Base-by-base conservation (phyloP, 345 rosid species). In the Eucalyptus tenuipes region DNA sequence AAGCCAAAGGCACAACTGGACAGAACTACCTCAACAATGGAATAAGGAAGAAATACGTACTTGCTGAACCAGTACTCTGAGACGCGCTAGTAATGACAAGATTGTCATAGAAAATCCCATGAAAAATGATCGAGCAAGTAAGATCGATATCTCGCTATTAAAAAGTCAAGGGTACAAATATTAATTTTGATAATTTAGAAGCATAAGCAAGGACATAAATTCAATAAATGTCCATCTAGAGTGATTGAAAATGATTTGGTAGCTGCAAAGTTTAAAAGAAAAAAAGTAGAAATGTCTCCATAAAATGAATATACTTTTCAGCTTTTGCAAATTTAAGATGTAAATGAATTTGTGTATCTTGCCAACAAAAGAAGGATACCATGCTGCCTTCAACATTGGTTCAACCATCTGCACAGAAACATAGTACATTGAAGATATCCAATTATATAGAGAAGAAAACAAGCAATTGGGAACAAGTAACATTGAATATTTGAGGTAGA, bases 51-150 rank as follows among this genome's bases (percentile, higher is more conserved):
- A 31, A 85, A 84, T 31, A 91, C 97, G 90, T 93, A 97, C 99
- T 92, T 98, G 99, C 93, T 97, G 99, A 92, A 94, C 91, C 89
- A 98, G 93, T 85, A 95, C 97, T 91, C 99, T 92, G 42, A 98
- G 95, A 87, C 99, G 99, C 16, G 96, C 97, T 87, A 98, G 98
- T 92, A 95, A 89, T 27, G 99, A 95, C 95, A 98, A 90, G 89
- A 94, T 89, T 57, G 95, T 93, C 87, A 97, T 42, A 45, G 96
- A 95, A 92, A 95, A 97, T 61, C 94, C 96, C 93, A 95, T 91
- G 90, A 98, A 98, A 89, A 96, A 97, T 16, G 99, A 95, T 45
- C 92, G 97, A 88, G 99, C 99, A 75, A 97, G 93, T 91, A 98
- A 88, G 91, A 89, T 90, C 13, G 97, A 96, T 92, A 98, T 88